These are phyloP conservation scores for Quercus gilva DNA, from an alignment of 306 rosid genomes.

Conservation along the genomic window DNA sequence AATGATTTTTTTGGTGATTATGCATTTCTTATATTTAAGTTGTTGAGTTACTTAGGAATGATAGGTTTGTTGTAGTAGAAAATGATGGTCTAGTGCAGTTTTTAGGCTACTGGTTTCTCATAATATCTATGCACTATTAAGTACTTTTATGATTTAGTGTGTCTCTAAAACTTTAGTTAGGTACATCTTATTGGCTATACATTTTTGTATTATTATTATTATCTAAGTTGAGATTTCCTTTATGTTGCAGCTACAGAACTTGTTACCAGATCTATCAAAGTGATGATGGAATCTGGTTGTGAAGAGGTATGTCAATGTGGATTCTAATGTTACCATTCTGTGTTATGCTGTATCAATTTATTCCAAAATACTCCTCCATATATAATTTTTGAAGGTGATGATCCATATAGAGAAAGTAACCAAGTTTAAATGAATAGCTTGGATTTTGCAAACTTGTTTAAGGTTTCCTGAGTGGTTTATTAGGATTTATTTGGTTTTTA, in stretches of 20 bases:
- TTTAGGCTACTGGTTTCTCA: background rate
- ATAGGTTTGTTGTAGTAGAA: background rate
- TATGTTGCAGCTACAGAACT: slow-evolving; percentile 77
- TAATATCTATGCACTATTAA: background rate
- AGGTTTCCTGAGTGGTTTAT: too few species aligned
- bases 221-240: background rate
- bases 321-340: background rate
- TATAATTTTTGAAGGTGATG: background rate
- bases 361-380: background rate
- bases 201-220: background rate
- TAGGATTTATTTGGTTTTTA: too few species aligned
- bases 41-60: background rate
- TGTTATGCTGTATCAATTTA: background rate
- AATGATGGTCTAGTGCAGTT: background rate
- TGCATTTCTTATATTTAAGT: background rate
- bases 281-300: slow-evolving; percentile 96
- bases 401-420: background rate
- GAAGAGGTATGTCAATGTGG: slow-evolving; percentile 67
- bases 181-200: background rate
- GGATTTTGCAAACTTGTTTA: too few species aligned
- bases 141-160: background rate
- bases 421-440: background rate
- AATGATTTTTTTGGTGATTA: background rate
- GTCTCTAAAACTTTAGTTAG: background rate
- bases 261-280: slow-evolving; percentile 80